phyloP scores from a whole-genome alignment of 805 yeast species.

The Clavispora fructus region DNA sequence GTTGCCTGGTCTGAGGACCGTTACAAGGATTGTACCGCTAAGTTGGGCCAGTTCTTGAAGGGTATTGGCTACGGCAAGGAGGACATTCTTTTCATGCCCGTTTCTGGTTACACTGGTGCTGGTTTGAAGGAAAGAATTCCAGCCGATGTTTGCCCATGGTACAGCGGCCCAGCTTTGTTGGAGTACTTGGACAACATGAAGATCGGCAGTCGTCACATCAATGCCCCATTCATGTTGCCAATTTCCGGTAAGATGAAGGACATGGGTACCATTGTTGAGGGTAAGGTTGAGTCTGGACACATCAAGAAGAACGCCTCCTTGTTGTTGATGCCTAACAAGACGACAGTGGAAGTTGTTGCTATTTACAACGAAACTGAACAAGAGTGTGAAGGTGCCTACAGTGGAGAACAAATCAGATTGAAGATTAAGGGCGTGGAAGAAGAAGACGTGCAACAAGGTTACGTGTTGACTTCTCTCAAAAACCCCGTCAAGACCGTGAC shows the following conservation, averaged over 20 bases:
- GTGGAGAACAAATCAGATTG: constrained; percentile 97
- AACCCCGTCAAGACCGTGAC: constrained; percentile 90
- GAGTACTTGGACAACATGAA: constrained; percentile 84
- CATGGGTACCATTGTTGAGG: constrained; percentile 96
- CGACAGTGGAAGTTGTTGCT: constrained; percentile 75
- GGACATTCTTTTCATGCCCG: constrained; percentile 92
- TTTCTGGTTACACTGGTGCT: constrained; percentile 96
- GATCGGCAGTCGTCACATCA: constrained; percentile 76
- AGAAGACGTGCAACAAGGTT: constrained; percentile 90
- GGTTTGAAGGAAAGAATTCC: constrained; percentile 85
- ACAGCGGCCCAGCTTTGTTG: constrained; percentile 83
- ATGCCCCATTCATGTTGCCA: constrained; percentile 97
- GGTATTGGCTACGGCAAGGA: constrained; percentile 87
- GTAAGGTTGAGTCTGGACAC: constrained; percentile 95
- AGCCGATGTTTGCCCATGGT: constrained; percentile 81
- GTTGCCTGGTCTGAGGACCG: constrained; percentile 95
- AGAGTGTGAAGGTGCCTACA: constrained; percentile 82
- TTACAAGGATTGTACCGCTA: constrained; percentile 89
- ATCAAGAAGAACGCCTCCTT: constrained; percentile 72
- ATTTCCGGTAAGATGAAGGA: constrained; percentile 93
- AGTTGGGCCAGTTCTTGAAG: constrained; percentile 70
- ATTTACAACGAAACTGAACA: constrained; percentile 94
- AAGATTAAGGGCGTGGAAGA: constrained; percentile 94
- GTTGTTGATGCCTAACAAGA: constrained; percentile 88
- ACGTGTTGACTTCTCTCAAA: constrained; percentile 79